phyloP scores from a whole-genome alignment of 2,329 filamentous ascomycete genomes.

The Colletotrichum lupini region DNA sequence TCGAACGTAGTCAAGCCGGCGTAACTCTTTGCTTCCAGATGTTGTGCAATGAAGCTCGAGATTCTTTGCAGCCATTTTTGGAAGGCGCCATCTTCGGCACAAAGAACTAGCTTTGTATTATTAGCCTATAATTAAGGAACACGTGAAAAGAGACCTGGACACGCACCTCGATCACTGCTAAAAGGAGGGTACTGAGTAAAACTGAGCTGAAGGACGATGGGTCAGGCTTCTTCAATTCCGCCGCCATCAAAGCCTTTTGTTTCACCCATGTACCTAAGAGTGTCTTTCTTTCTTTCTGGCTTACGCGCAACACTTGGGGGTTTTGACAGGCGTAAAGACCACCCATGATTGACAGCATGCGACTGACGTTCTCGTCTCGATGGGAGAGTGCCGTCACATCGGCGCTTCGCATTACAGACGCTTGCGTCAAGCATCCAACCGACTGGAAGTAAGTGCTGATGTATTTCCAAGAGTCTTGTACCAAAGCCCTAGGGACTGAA shows the following conservation, averaged over 20 bases:
- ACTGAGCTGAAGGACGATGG: not conserved
- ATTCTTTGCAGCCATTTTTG: conserved; percentile 11
- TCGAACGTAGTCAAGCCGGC: not conserved
- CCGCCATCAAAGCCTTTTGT: not conserved
- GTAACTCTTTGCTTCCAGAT: not conserved
- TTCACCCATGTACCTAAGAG: not conserved
- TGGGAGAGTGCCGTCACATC: conserved; percentile 5
- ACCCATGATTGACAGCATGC: conserved; percentile 9
- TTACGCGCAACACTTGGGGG: not conserved
- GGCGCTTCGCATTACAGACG: not conserved
- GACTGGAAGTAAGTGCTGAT: conserved; percentile 14
- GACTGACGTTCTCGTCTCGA: conserved; percentile 11
- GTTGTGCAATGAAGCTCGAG: not conserved
- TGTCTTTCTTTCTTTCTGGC: not conserved
- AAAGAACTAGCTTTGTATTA: not conserved
- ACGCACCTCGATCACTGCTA: conserved; percentile 1
- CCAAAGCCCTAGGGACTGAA: not conserved
- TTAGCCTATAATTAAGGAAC: not conserved
- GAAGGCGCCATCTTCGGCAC: not conserved
- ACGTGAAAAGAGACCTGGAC: no score
- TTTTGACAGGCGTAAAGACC: conserved; percentile 18
- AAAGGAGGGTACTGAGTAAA: not conserved
- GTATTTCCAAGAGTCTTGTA: conserved; percentile 14
- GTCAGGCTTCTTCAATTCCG: not conserved
- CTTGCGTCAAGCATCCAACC: not conserved